Evolutionary conservation across 2,329 filamentous ascomycete species (phyloP), one percentile per base, ranked within the genome.

Genomic region (Claviceps citrina): DNA sequence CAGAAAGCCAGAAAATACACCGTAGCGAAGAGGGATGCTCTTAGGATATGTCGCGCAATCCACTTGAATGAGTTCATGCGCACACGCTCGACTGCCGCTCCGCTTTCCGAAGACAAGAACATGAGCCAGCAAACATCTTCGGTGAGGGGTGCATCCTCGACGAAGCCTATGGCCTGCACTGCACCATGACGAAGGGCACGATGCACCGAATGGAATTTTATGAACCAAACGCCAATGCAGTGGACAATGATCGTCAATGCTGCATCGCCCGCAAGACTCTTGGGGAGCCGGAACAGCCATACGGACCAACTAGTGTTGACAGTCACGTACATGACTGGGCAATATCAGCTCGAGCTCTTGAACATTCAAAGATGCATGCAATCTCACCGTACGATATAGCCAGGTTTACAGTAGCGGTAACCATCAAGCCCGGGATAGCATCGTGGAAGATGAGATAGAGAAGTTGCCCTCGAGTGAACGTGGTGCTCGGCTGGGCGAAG

Each of bases 191-290:
- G 56, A 16, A 73, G 53, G 51, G 72, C 67, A 18, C 56, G 54
- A 46, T 63, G 63, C 20, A 73, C 67, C n/a, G 71, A 51, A 22
- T 61, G 43, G 27, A 62, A 54, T 49, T 71, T 66, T 31, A 69
- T 54, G 38, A 68, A 54, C 68, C 69, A 73, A 18, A 69, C 73
- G 35, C 70, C 55, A 45, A 67, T 50, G 46, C 57, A 63, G 51
- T 72, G 68, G 38, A 71, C 39, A 44, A 72, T 56, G 43, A 70
- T 60, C n/a, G 69, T 72, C 31, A 73, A 56, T 28, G 59, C 63
- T 3, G 63, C 63, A 50, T 37, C 34, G 8, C 27, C 34, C 1
- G 40, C 40, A 26, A 42, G 40, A 19, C 28, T 25, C 22, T 22
- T 26, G 20, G 40, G 34, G 5, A 38, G 9, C 7, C 10, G 12